phyloP scores from a whole-genome alignment of 352 stramenopile genomes.

The Pythium aristosporum region DNA sequence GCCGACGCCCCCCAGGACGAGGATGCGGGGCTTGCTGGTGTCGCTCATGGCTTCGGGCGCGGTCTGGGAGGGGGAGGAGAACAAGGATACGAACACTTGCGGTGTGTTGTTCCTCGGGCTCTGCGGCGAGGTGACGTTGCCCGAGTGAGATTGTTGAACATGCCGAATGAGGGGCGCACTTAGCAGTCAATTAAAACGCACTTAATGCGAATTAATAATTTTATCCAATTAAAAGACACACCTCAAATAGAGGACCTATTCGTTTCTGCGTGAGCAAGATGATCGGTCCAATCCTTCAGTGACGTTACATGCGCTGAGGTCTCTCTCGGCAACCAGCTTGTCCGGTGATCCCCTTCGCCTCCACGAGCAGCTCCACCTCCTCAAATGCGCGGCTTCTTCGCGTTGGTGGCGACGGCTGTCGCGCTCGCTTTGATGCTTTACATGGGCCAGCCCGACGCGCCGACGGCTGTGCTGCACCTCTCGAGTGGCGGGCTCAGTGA shows the following conservation, averaged over 20 bases:
- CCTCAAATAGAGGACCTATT: constrained; percentile 6
- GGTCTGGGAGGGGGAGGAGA: not conserved
- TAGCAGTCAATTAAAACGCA: constrained; percentile 2
- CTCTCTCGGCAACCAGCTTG: not conserved
- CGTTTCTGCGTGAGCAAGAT: not conserved
- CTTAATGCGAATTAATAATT: not conserved
- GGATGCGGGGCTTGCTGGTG: constrained; percentile 63
- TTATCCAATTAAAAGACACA: not conserved
- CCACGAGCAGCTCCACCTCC: not conserved
- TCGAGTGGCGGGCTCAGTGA: constrained; percentile 41
- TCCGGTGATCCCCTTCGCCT: not conserved
- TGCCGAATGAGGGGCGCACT: constrained; percentile 3
- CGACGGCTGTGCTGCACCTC: constrained; percentile 48
- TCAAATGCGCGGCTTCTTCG: constrained; percentile 47
- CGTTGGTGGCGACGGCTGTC: constrained; percentile 46
- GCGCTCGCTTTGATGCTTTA: constrained; percentile 50
- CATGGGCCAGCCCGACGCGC: constrained; percentile 48
- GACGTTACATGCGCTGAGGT: not conserved
- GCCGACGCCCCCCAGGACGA: constrained; percentile 81
- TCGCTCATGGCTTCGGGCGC: constrained; percentile 21
- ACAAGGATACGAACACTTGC: not conserved
- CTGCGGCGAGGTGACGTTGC: not conserved
- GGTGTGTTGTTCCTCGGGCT: no score
- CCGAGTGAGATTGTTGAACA: constrained; percentile 2
- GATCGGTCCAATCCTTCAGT: not conserved